These are phyloP conservation scores for Globisporangium iwayamae DNA, from an alignment of 352 stramenopile species.

Conservation along the genomic window DNA sequence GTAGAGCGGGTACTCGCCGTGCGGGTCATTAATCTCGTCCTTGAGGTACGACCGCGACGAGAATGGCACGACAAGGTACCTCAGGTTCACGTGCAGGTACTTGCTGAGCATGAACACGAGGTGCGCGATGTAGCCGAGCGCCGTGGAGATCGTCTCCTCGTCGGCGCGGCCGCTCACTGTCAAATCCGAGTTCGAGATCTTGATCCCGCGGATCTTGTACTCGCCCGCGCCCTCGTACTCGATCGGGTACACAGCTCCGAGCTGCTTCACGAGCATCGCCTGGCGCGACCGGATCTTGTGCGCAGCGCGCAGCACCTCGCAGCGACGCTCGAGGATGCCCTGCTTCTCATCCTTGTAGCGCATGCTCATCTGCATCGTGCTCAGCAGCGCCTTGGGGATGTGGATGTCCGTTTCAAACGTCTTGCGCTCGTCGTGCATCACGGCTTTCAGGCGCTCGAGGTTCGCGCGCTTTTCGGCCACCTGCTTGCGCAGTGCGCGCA, in stretches of 20 bases:
- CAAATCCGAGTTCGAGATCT: slow-evolving; percentile 70
- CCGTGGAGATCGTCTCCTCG: slow-evolving; percentile 82
- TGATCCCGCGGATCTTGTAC: slow-evolving; percentile 79
- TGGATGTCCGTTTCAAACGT: slow-evolving; percentile 81
- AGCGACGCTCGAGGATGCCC: slow-evolving; percentile 69
- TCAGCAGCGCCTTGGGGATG: slow-evolving; percentile 71
- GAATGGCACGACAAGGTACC: slow-evolving; percentile 77
- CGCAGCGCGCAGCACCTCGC: slow-evolving; percentile 68
- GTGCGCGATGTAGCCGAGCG: slow-evolving; percentile 83
- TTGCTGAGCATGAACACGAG: slow-evolving; percentile 88
- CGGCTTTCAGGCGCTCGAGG: slow-evolving; percentile 46
- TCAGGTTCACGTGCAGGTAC: slow-evolving; percentile 82
- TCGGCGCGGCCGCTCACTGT: slow-evolving; percentile 49
- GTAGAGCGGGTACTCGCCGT: slow-evolving; percentile 81
- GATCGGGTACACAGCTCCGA: slow-evolving; percentile 79
- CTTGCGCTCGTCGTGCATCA: slow-evolving; percentile 72
- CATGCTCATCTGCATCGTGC: slow-evolving; percentile 79
- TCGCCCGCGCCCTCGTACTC: slow-evolving; percentile 78
- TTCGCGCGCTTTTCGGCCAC: slow-evolving; percentile 57
- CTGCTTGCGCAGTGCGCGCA: slow-evolving; percentile 42
- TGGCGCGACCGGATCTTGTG: slow-evolving; percentile 83
- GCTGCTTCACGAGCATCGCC: slow-evolving; percentile 73
- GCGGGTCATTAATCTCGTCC: slow-evolving; percentile 82
- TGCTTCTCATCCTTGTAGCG: slow-evolving; percentile 83
- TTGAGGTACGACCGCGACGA: slow-evolving; percentile 80